A percentile compares a stretch with the other conserved stretches of the same genome.
Evolutionary conservation across 1,284 basidiomycete genomes (phyloP).

Genomic region (Schizophyllum commune): DNA sequence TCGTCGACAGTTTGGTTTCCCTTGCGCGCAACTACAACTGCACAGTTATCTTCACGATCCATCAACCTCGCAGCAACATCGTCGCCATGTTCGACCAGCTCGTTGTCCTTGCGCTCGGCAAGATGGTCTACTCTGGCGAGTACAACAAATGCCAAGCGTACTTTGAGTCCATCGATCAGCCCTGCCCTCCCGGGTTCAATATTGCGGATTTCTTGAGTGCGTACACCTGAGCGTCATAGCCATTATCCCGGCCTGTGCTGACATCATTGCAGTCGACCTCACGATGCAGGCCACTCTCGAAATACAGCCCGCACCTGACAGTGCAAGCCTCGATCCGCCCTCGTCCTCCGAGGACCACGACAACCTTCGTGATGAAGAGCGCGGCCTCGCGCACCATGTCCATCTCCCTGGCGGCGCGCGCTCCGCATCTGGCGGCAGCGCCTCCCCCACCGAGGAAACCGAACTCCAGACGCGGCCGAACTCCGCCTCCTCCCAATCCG

Average conservation of each 20-base stretch:
- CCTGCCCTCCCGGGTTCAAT: conserved; percentile 94
- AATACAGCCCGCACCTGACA: conserved; percentile 25
- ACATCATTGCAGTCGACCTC: conserved; percentile 52
- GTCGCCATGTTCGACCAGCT: conserved; percentile 93
- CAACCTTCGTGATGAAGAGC: conserved; percentile 60
- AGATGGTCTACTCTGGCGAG: conserved; percentile 72
- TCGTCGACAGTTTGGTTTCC: conserved; percentile 82
- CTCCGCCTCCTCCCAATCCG: conserved; percentile 33
- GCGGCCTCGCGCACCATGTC: conserved; percentile 26
- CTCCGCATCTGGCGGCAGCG: conserved; percentile 21
- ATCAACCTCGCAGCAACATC: conserved; percentile 98
- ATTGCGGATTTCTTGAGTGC: conserved; percentile 91
- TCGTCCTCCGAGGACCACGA: conserved; percentile 29
- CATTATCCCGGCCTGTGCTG: background rate
- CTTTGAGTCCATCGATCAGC: conserved; percentile 71
- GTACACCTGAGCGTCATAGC: conserved; percentile 21
- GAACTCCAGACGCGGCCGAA: conserved; percentile 43
- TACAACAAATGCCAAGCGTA: conserved; percentile 68
- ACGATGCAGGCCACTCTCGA: conserved; percentile 71
- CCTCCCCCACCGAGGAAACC: conserved; percentile 38
- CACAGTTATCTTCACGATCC: conserved; percentile 96
- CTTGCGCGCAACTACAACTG: conserved; percentile 87
- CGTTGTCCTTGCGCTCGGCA: conserved; percentile 78
- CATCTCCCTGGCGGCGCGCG: conserved; percentile 29
- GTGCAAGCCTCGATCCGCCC: conserved; percentile 26